Evolutionary conservation across 2,329 filamentous ascomycete species (phyloP).

Genomic region (Mollisia scopiformis): DNA sequence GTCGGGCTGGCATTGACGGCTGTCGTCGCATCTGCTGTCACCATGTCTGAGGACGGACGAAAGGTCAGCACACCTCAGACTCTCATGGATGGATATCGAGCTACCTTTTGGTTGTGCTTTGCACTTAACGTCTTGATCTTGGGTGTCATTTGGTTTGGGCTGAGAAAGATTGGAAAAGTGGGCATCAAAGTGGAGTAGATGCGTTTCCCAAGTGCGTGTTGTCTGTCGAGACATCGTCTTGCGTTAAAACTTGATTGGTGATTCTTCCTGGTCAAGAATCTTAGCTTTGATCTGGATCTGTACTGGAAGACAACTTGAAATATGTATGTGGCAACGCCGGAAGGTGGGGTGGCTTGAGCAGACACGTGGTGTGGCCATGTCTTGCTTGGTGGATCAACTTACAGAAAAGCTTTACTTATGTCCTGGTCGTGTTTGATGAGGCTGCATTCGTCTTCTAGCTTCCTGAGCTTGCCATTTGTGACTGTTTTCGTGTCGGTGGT

Average conservation of each 20-base stretch:
- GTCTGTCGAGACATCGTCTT: neutral
- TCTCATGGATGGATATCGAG: slow-evolving; percentile 54
- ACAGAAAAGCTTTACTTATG: too few species aligned
- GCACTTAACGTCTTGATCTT: slow-evolving; percentile 42
- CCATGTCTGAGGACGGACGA: slow-evolving; percentile 37
- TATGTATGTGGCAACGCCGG: too few species aligned
- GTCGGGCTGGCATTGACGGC: slow-evolving; percentile 55
- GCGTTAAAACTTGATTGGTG: too few species aligned
- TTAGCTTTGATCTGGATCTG: neutral
- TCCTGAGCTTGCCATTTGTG: too few species aligned
- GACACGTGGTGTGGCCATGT: too few species aligned
- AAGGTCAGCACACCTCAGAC: neutral
- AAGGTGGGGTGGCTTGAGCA: too few species aligned
- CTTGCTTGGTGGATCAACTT: too few species aligned
- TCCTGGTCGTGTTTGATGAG: too few species aligned
- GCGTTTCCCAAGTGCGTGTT: neutral
- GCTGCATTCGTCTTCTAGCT: too few species aligned
- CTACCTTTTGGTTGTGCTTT: slow-evolving; percentile 57
- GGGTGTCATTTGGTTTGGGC: slow-evolving; percentile 41
- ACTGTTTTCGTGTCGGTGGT: too few species aligned
- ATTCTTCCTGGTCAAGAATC: too few species aligned
- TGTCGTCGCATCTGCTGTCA: slow-evolving; percentile 50
- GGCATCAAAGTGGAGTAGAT: slow-evolving; percentile 29
- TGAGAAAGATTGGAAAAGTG: slow-evolving; percentile 47
- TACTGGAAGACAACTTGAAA: neutral